These are phyloP conservation scores for Cladochytrium replicatum DNA, from an alignment of 192 early-diverging fungal genomes.

Conservation along the genomic window DNA sequence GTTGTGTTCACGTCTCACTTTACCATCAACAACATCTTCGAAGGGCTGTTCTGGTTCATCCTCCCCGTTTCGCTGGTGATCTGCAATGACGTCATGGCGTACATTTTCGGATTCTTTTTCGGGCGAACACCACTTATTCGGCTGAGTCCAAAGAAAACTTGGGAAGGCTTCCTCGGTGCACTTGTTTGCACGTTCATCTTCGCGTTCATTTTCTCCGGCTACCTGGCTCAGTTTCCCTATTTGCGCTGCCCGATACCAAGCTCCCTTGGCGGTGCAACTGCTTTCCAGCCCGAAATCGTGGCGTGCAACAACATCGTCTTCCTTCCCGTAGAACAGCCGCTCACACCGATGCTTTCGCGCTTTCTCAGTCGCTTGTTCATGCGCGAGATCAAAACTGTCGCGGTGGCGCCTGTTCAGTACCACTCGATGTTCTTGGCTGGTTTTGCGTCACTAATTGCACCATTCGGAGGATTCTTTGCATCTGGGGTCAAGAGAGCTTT, in stretches of 20 bases:
- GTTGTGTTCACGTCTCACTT: slow-evolving; percentile 92
- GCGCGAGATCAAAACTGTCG: slow-evolving; percentile 39
- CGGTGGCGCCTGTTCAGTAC: slow-evolving; percentile 73
- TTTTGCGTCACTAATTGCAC: slow-evolving; percentile 91
- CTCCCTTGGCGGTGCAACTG: slow-evolving; percentile 37
- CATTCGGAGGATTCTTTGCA: slow-evolving; percentile 98
- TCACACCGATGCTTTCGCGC: slow-evolving; percentile 23
- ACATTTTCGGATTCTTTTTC: slow-evolving; percentile 92
- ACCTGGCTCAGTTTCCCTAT: slow-evolving; percentile 51
- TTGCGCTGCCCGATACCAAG: slow-evolving; percentile 55
- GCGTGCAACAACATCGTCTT: slow-evolving; percentile 67
- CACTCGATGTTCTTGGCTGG: slow-evolving; percentile 80
- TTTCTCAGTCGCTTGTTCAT: slow-evolving; percentile 6
- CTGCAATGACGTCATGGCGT: slow-evolving; percentile 92
- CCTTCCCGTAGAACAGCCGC: slow-evolving; percentile 29
- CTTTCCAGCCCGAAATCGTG: too few species aligned
- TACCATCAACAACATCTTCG: slow-evolving; percentile 95
- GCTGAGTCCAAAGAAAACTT: slow-evolving; percentile 97
- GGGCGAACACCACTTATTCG: slow-evolving; percentile 83
- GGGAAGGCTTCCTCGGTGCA: slow-evolving; percentile 92
- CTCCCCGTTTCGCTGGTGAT: slow-evolving; percentile 82
- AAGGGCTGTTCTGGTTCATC: slow-evolving; percentile 96
- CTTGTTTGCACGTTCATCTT: slow-evolving; percentile 78
- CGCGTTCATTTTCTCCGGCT: slow-evolving; percentile 54
- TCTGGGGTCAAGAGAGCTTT: slow-evolving; percentile 93